Evolutionary conservation across 768 basidiomycete species (phyloP), one percentile per base, ranked within the genome.

Genomic region (Xerocomellus intermedius): DNA sequence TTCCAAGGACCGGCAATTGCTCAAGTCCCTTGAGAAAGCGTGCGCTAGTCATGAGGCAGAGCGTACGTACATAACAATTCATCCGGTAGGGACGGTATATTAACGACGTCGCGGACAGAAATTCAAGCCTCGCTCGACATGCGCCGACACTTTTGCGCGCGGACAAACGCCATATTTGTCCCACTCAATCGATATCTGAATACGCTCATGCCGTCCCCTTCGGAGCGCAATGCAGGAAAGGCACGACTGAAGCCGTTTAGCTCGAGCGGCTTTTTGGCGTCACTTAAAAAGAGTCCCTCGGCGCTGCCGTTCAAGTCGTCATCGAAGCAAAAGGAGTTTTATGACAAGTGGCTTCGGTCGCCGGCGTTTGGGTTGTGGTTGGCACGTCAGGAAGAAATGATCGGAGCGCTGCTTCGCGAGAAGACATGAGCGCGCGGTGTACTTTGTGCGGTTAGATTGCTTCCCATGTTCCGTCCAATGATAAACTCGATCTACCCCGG

Each of bases 111-210:
- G 8, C 36, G 19, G 9, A 42, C 64, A 91, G 88, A 77, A 62
- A 70, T 85, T 8, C 79, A 81, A 38, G 82, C 82, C 28, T 92
- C 81, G 50, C 81, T 83, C 49, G 79, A 74, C 50, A 76, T 96
- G 13, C 84, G 91, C 22, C 77, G 83, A 43, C 93, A 98, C 66
- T 93, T 98, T 68, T 84, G 84, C 50, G 82, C 88, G 38, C 81
- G 95, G 42, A 93, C 96, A 1, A 89, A 87, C 19, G 87, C 87
- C 50, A 78, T 98, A 57, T 82, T 98, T 21, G 86, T 91, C 3
- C 96, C 96, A 0, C 79, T 98, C 5, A 87, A 95, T 62, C 83
- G 95, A 60, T 98, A 98, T 75, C 84, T 98, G 39, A 88, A 90
- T 56, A 87, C 87, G 1, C 80, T 95, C 45, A 91, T 94, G 69